Conservation (phyloP, 2,329 filamentous ascomycete genomes). For the Sclerotinia trifoliorum region DNA sequence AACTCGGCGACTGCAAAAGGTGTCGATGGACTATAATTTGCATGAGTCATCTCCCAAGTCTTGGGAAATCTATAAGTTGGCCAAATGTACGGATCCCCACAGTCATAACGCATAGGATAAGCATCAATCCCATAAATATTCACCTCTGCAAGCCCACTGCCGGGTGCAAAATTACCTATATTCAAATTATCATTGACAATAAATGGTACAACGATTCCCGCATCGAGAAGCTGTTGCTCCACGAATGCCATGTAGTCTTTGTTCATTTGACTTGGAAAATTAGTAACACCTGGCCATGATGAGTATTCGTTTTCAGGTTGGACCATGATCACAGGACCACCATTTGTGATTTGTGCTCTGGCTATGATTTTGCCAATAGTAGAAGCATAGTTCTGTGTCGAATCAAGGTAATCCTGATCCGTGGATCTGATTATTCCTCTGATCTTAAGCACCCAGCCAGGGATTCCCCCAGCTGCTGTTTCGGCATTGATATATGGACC, state of each 20-base stretch:
- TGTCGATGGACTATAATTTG: constrained; percentile 61
- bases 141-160: constrained; percentile 24
- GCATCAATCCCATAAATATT: constrained; percentile 43
- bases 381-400: constrained; percentile 60
- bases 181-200: constrained; percentile 68
- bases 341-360: constrained; percentile 76
- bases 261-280: constrained; percentile 54
- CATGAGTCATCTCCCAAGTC: constrained; percentile 53
- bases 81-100: constrained; percentile 54
- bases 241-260: constrained; percentile 68
- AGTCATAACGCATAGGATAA: constrained; percentile 49
- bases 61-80: constrained; percentile 56
- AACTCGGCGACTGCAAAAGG: constrained; percentile 63
- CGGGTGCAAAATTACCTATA: constrained; percentile 11
- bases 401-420: constrained; percentile 59
- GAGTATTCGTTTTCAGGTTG: constrained; percentile 84
- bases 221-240: constrained; percentile 63
- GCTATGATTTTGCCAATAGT: constrained; percentile 66
- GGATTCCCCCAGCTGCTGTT: constrained; percentile 72
- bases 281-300: constrained; percentile 43
- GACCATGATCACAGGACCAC: constrained; percentile 73
- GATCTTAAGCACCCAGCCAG: constrained; percentile 72
- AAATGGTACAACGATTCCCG: constrained; percentile 70
- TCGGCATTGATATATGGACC: constrained; percentile 74
- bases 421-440: constrained; percentile 62